Base-by-base conservation (phyloP, 805 yeast genomes). In the Huiozyma sinensis region DNA sequence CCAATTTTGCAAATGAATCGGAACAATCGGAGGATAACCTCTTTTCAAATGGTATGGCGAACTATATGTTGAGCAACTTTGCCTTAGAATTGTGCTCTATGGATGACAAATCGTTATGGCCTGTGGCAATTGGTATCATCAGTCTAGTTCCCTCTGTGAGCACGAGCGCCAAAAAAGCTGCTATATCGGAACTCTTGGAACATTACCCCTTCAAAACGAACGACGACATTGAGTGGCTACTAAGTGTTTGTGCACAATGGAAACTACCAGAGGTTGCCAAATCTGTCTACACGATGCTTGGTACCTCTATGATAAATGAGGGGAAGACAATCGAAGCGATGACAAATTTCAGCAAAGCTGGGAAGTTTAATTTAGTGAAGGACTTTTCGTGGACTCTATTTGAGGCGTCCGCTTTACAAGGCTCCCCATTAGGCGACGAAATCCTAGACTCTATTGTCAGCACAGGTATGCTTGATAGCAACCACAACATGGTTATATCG, bases 201-300 rank as follows among this genome's bases (percentile, higher is more conserved):
- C 71, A 70, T 24, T 83, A 68, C 55, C 69, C 78, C 38, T 79
- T 78, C 54, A 64, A 71, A 43, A 79, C 80, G 7, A 81, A 79
- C 55, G 89, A 83, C 57, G 94, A 83, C 56, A 69, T 81, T 48
- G 92, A 83, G 59, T 83, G 90, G 90, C 74, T 81, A 38, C 64
- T 83, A 42, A 75, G 85, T 2, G 67, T 83, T 5, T 82, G 90
- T 64, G 83, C 88, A 9, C 72, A 79, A 51, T 67, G 83, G 57
- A 75, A 73, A 52, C 58, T 83, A 36, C 69, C 77, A n/a, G 63
- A 70, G 6, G 77, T 83, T 9, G 77, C 83, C 0, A 70, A 70
- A 45, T 66, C 70, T 31, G 65, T 83, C 4, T 80, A 73, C 58
- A 69, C 71, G 44, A 64, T 63, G 13, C 63, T 72, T 44, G 81